phyloP scores from a whole-genome alignment of 139 green algal genomes.

The Choricystis sp. region DNA sequence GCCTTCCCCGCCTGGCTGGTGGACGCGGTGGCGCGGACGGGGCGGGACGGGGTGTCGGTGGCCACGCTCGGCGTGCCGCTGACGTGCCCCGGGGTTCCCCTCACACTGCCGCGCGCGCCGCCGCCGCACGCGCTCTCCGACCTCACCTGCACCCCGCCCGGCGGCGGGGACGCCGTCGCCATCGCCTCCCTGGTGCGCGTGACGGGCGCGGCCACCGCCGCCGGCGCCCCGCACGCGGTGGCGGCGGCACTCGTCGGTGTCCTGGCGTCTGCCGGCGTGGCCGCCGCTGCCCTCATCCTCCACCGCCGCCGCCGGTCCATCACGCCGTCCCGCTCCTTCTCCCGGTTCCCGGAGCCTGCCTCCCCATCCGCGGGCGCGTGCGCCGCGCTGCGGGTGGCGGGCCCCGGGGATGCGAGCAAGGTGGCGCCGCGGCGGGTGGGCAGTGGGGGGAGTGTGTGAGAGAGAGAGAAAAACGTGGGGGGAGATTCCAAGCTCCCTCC shows the following conservation, averaged over 20 bases:
- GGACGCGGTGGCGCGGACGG: not conserved
- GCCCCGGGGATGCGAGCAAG: too few species aligned
- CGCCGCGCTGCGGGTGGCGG: too few species aligned
- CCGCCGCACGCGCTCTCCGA: not conserved
- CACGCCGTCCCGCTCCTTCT: too few species aligned
- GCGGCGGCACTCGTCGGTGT: not conserved
- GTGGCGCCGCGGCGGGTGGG: too few species aligned
- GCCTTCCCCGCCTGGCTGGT: conserved; percentile 47
- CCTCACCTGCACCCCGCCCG: not conserved
- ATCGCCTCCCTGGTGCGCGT: not conserved
- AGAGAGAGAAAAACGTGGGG: too few species aligned
- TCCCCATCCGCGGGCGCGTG: too few species aligned
- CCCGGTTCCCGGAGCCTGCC: too few species aligned
- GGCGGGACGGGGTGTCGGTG: not conserved
- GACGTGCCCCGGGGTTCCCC: not conserved
- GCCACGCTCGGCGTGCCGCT: not conserved
- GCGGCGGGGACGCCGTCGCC: not conserved
- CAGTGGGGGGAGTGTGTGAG: too few species aligned
- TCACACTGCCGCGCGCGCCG: not conserved
- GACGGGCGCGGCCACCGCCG: too few species aligned
- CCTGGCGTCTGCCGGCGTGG: not conserved
- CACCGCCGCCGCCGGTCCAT: too few species aligned
- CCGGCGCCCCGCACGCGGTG: not conserved
- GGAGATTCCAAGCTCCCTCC: too few species aligned
- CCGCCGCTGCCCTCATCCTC: not conserved